phyloP scores from a whole-genome alignment of 148 eudicot genomes.

The Rhododendron vialii region DNA sequence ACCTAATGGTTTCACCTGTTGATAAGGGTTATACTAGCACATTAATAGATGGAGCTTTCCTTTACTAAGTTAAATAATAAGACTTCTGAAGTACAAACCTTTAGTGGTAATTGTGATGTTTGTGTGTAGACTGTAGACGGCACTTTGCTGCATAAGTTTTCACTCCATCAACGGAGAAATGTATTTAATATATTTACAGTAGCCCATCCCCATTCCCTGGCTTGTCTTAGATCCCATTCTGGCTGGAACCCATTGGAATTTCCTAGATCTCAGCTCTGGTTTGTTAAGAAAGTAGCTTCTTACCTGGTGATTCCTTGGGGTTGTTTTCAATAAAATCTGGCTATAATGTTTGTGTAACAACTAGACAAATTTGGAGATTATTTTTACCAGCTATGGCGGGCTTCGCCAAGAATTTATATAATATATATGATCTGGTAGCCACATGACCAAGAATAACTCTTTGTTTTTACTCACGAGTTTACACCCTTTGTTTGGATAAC shows the following conservation, averaged over 20 bases:
- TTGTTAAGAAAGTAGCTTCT: background rate
- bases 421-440: background rate
- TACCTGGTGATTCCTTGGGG: background rate
- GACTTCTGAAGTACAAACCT: background rate
- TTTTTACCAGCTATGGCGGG: background rate
- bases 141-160: background rate
- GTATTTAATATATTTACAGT: background rate
- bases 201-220: background rate
- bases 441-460: background rate
- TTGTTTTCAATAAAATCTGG: background rate
- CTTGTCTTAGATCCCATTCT: background rate
- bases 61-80: background rate
- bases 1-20: background rate
- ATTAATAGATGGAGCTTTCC: background rate
- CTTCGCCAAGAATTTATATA: background rate
- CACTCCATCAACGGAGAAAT: background rate
- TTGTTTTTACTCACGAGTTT: background rate
- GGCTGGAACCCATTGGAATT: background rate
- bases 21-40: background rate
- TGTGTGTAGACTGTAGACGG: background rate
- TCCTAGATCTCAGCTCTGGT: background rate
- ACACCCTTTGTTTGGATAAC: background rate
- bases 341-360: background rate
- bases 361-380: background rate
- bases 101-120: background rate